phyloP scores from a whole-genome alignment of 2,329 filamentous ascomycete species.

The Neopestalotiopsis sp. region DNA sequence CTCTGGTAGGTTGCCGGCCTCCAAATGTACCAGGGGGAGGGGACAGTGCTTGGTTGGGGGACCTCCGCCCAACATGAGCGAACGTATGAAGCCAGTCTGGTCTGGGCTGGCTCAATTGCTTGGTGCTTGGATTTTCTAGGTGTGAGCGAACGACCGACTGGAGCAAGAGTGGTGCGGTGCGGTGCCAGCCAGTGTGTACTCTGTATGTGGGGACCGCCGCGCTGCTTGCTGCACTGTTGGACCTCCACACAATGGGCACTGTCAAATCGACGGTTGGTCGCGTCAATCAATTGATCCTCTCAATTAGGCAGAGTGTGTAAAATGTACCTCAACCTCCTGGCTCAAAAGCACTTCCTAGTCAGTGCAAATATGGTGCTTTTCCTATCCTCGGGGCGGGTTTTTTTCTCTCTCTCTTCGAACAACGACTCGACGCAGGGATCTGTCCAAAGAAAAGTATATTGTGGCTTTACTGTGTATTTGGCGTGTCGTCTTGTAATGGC shows the following conservation, averaged over 20 bases:
- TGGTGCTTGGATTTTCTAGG: neutral
- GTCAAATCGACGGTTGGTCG: neutral
- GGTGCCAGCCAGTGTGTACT: neutral
- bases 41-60: slow-evolving; percentile 3
- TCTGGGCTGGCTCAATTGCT: neutral
- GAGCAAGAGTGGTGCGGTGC: neutral
- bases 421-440: too few relatives aligned
- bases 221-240: neutral
- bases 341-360: too few relatives aligned
- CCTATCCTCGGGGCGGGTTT: too few relatives aligned
- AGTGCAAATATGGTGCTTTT: too few relatives aligned
- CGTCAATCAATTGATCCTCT: neutral
- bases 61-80: slow-evolving; percentile 10
- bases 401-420: too few relatives aligned
- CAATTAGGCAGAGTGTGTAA: too few relatives aligned
- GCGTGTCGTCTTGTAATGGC: too few relatives aligned
- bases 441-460: too few relatives aligned
- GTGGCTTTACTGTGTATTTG: too few relatives aligned
- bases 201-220: neutral
- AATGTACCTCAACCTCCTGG: too few relatives aligned
- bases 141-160: neutral
- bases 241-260: neutral
- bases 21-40: neutral
- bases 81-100: neutral
- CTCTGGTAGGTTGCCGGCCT: slow-evolving; percentile 14